Evolutionary conservation across 495 filamentous ascomycete species (phyloP).

Genomic region (Penicillium canescens): DNA sequence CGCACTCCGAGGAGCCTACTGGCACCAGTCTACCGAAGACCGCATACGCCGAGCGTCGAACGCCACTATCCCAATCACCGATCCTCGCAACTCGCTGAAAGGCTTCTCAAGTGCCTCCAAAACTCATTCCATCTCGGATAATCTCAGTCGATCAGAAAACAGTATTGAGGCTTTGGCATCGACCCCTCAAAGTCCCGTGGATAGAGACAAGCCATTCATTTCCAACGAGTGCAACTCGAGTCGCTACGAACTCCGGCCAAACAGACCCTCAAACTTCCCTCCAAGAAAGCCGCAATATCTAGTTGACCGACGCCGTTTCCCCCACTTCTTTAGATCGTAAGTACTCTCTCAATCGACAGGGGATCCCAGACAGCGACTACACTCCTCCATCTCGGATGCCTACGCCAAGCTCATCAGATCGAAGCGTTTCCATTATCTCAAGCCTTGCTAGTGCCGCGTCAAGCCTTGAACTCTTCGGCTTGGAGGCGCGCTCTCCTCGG

Average conservation of each 20-base stretch:
- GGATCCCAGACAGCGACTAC: neutral
- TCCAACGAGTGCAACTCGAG: neutral
- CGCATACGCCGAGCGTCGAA: conserved; percentile 4
- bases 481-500: conserved; percentile 3
- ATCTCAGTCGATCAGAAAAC: neutral
- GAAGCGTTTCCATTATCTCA: neutral
- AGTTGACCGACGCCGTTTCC: conserved; percentile 5
- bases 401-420: neutral
- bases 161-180: neutral
- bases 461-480: conserved; percentile 9
- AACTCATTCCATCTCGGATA: neutral
- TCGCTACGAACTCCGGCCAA: conserved; percentile 8
- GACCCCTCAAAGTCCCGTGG: neutral
- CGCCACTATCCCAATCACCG: neutral
- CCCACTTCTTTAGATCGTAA: conserved; percentile 9
- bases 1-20: conserved; percentile 7
- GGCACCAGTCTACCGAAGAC: conserved; percentile 4
- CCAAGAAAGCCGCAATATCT: conserved; percentile 6
- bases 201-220: neutral
- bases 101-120: neutral
- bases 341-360: neutral
- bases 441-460: neutral
- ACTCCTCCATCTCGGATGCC: too few species aligned
- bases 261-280: conserved; percentile 3
- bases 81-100: neutral